phyloP scores from a whole-genome alignment of 2,329 filamentous ascomycete species.

The Fusarium chlamydosporum region DNA sequence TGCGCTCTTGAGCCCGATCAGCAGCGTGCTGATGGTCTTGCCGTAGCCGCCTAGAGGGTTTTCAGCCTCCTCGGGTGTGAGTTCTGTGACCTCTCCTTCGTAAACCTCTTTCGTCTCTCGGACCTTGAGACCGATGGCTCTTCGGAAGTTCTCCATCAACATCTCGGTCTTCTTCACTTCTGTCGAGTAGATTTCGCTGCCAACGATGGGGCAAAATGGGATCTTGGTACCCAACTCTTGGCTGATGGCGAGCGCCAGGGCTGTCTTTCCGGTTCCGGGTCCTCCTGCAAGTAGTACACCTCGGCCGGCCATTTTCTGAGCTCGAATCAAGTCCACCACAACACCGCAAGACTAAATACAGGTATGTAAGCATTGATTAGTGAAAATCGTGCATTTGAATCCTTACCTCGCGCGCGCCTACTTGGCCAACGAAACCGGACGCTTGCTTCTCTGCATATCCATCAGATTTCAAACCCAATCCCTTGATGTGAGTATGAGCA shows the following conservation, averaged over 20 bases:
- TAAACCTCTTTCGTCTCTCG: conserved; percentile 99
- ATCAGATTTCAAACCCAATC: conserved; percentile 87
- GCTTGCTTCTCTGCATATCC: conserved; percentile 85
- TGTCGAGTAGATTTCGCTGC: conserved; percentile 96
- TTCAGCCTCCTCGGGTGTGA: conserved; percentile 97
- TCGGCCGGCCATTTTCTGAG: conserved; percentile 97
- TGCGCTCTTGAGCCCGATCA: conserved; percentile 94
- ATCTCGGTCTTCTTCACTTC: conserved; percentile 99
- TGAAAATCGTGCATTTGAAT: not conserved
- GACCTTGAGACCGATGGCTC: conserved; percentile 95
- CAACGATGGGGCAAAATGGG: conserved; percentile 97
- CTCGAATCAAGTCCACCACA: conserved; percentile 93
- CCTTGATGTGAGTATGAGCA: conserved; percentile 97
- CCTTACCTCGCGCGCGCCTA: conserved; percentile 85
- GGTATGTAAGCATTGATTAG: conserved; percentile 37
- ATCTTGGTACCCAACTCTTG: conserved; percentile 98
- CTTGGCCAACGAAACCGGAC: conserved; percentile 91
- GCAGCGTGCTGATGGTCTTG: conserved; percentile 94
- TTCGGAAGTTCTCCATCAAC: conserved; percentile 98
- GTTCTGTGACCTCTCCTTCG: conserved; percentile 97
- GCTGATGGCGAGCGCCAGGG: conserved; percentile 92
- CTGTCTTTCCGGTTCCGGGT: conserved; percentile 97
- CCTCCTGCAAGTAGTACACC: conserved; percentile 94
- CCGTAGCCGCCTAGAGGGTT: conserved; percentile 97
- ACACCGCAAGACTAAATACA: conserved; percentile 84